These are phyloP conservation scores for Umbelopsis ramanniana DNA, from an alignment of 192 early-diverging fungal species.

Conservation along the genomic window DNA sequence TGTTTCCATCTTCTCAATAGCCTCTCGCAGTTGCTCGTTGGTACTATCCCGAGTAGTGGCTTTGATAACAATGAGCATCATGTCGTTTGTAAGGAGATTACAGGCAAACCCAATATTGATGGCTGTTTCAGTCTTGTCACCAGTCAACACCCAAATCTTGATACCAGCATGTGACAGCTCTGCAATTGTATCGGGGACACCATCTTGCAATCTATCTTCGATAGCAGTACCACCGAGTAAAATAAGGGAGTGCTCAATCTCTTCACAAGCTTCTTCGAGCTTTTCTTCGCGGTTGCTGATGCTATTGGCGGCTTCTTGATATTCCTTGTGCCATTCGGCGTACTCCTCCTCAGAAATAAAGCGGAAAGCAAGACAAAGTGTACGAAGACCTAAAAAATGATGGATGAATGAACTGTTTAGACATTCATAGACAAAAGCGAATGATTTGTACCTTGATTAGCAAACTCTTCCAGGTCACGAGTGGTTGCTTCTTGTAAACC, in stretches of 20 bases:
- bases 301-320: constrained; percentile 71
- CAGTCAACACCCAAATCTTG: constrained; percentile 96
- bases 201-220: constrained; percentile 97
- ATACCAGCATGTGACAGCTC: constrained; percentile 85
- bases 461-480: constrained; percentile 85
- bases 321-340: constrained; percentile 67
- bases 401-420: too few relatives aligned
- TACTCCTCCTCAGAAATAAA: constrained; percentile 76
- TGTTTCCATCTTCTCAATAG: constrained; percentile 58
- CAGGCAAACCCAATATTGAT: constrained; percentile 98
- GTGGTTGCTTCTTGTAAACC: constrained; percentile 69
- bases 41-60: constrained; percentile 61
- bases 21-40: constrained; percentile 68
- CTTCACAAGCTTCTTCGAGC: constrained; percentile 77
- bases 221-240: constrained; percentile 97
- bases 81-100: constrained; percentile 83
- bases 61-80: constrained; percentile 82
- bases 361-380: constrained; percentile 83
- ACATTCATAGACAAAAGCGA: too few relatives aligned
- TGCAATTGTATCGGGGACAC: constrained; percentile 92
- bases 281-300: constrained; percentile 82
- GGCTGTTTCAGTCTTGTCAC: constrained; percentile 97
- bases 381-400: constrained; percentile 67
- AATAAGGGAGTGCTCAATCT: constrained; percentile 78
- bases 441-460: constrained; percentile 58